Evolutionary conservation across 2,329 filamentous ascomycete genomes (phyloP).

Genomic region (Microdochium bolleyi): DNA sequence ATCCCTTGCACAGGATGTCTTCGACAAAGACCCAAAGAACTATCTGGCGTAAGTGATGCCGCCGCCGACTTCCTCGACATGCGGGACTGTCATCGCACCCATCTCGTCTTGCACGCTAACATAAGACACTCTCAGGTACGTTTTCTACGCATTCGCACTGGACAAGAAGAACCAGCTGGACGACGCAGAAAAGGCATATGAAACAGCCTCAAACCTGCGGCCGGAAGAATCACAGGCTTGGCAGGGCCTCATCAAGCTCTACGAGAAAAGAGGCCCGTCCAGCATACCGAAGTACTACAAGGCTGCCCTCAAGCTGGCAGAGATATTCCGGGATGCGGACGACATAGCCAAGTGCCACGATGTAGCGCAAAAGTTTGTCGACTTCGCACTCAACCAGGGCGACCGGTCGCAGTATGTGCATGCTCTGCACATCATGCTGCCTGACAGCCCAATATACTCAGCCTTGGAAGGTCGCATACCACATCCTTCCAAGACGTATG

Average conservation of each 20-base stretch:
- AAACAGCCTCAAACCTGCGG: slow-evolving; percentile 62
- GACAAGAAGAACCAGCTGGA: slow-evolving; percentile 67
- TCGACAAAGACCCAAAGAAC: slow-evolving; percentile 66
- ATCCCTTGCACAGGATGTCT: slow-evolving; percentile 57
- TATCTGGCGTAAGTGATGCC: slow-evolving; percentile 80
- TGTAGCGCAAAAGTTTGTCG: slow-evolving; percentile 72
- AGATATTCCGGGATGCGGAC: slow-evolving; percentile 62
- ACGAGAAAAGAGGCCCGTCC: slow-evolving; percentile 64
- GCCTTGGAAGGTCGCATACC: slow-evolving; percentile 78
- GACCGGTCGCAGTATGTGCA: slow-evolving; percentile 66
- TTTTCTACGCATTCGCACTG: slow-evolving; percentile 81
- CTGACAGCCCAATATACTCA: slow-evolving; percentile 71
- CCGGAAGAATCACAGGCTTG: slow-evolving; percentile 75
- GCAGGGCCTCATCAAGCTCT: slow-evolving; percentile 82
- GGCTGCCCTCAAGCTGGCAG: slow-evolving; percentile 65
- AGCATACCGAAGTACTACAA: slow-evolving; percentile 68
- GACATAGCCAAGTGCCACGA: slow-evolving; percentile 56
- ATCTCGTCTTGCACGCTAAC: too few species aligned
- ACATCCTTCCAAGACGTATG: slow-evolving; percentile 73
- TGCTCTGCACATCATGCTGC: slow-evolving; percentile 69
- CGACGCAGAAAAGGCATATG: slow-evolving; percentile 71
- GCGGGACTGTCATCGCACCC: too few species aligned
- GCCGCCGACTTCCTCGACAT: too few species aligned
- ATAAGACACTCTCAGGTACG: slow-evolving; percentile 42
- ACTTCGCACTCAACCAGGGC: slow-evolving; percentile 65